Evolutionary conservation across 495 filamentous ascomycete genomes (phyloP), one percentile per base, ranked within the genome.

Genomic region (Neurospora sp.): DNA sequence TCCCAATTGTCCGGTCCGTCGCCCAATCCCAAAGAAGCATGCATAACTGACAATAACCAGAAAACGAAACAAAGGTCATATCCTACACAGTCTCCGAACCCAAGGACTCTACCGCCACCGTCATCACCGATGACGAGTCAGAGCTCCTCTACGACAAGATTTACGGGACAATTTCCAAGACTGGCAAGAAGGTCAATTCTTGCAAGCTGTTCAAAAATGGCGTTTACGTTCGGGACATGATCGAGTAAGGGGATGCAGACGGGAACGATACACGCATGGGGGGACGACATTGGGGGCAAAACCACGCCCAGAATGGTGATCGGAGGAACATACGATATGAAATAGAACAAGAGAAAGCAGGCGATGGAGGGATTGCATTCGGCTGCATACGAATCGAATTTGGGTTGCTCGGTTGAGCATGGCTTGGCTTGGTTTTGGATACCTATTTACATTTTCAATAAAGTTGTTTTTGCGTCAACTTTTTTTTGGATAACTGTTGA

Each of bases 131-230:
- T 37, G 80, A 81, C 3, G n/a, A 46, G 18, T 9, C 22, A 27
- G 22, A 27, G 22, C 22, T 27, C 22, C 22, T 27, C 22, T 27
- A 27, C 22, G 22, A 27, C 22, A 27, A 27, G 22, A 27, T 27
- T 27, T 27, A 27, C 22, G 22, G 22, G 22, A 27, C 22, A 27
- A 27, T 27, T 27, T 27, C 22, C 22, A 27, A 98, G 88, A 98
- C 96, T 3, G 94, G 94, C 39, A 99, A 98, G 89, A 89, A 88
- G 77, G 89, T 99, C 75, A 94, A 90, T 74, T 87, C 83, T 31
- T 92, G 89, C 27, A 88, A 92, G 87, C 90, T 1, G 18, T 8
- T 46, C n/a, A 53, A 12, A 22, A 14, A 53, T 53, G 46, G 20
- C 8, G 20, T 20, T 2, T 3, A 20, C 0, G 6, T 42, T 20